phyloP scores from a whole-genome alignment of 1,284 basidiomycete species.

The Irpex sp. region DNA sequence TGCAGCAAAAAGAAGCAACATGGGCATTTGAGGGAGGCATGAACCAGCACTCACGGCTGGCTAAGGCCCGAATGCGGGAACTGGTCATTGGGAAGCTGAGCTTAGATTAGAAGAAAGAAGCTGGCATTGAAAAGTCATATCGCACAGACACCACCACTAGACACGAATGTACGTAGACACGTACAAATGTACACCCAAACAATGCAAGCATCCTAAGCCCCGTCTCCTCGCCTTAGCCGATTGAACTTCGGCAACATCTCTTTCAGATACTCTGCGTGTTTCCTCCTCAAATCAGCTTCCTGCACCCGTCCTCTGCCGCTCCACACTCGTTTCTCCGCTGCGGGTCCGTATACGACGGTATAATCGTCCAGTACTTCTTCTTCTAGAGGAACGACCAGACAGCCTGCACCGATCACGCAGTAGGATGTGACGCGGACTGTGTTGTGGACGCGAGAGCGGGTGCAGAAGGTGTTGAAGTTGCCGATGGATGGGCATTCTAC shows the following conservation, averaged over 20 bases:
- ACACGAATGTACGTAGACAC: neutral
- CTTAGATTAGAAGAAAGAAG: neutral
- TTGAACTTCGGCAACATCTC: conserved; percentile 91
- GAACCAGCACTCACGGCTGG: conserved; percentile 66
- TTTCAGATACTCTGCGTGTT: conserved; percentile 86
- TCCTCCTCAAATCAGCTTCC: conserved; percentile 76
- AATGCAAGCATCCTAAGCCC: conserved; percentile 2
- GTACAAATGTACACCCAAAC: neutral
- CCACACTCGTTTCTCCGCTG: conserved; percentile 72
- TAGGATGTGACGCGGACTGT: conserved; percentile 72
- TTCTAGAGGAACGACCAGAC: conserved; percentile 67
- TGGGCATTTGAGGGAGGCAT: conserved; percentile 68
- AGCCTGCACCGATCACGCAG: conserved; percentile 79
- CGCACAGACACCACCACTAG: too few relatives aligned
- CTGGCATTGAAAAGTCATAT: neutral
- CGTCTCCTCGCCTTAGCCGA: conserved; percentile 35
- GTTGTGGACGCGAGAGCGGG: conserved; percentile 73
- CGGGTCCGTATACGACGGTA: conserved; percentile 79
- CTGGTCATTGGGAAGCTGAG: conserved; percentile 40
- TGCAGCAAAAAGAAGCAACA: conserved; percentile 40
- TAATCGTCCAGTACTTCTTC: conserved; percentile 79
- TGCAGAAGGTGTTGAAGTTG: conserved; percentile 79
- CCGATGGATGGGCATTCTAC: conserved; percentile 83
- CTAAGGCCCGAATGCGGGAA: conserved; percentile 48
- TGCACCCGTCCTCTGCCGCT: conserved; percentile 82